Percentiles rank a stretch among this genome's conserved stretches.
Conservation (phyloP, 805 yeast genomes). For the Spathaspora sp. region DNA sequence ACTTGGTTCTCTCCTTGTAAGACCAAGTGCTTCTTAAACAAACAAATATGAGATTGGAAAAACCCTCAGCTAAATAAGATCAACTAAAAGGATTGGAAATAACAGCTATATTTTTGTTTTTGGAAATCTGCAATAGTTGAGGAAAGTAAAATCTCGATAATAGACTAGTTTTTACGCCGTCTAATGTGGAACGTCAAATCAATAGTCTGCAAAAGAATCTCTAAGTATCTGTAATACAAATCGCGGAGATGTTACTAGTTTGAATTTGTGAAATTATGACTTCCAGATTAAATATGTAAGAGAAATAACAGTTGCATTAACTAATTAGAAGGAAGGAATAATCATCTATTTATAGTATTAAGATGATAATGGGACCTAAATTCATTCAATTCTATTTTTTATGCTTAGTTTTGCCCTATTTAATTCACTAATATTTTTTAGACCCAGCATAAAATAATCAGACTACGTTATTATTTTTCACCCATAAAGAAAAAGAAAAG, state of each 20-base stretch:
- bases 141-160: not conserved
- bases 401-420: not conserved
- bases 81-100: not conserved
- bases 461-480: not conserved
- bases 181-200: not conserved
- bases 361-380: not conserved
- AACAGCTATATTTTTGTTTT: too few relatives aligned
- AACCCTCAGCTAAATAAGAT: not conserved
- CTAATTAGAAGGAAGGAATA: not conserved
- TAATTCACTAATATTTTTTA: not conserved
- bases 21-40: not conserved
- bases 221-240: not conserved
- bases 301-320: not conserved
- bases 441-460: not conserved
- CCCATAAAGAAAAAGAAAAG: not conserved
- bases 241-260: not conserved
- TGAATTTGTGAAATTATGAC: not conserved
- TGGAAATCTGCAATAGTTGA: not conserved
- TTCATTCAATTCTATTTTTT: not conserved
- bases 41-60: not conserved
- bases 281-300: not conserved
- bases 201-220: not conserved
- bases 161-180: not conserved
- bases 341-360: not conserved
- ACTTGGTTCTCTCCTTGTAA: not conserved